Evolutionary conservation across 805 yeast genomes (phyloP), one percentile per base, ranked within the genome.

Genomic region (Ogataea zsoltii): DNA sequence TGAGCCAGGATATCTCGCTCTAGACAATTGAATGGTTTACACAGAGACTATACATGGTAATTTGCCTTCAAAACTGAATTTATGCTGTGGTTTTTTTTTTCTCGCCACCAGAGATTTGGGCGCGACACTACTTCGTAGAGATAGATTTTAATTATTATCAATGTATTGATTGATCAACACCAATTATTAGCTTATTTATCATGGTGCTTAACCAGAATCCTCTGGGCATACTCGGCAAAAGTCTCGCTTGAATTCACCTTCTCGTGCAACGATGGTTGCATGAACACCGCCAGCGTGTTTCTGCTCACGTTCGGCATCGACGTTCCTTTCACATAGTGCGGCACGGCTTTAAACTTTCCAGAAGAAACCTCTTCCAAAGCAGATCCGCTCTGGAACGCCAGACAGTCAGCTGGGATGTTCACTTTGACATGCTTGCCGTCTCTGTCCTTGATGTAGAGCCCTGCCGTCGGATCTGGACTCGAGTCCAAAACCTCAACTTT

Each of bases 361-460:
- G 60, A 49, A 1, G 82, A 73, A 14, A 79, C 71, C 39, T 72
- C 77, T 53, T 79, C 74, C 23, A 80, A 62, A 1, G 83, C 77
- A 7, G 77, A 67, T 2, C 86, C 86, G 2, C 83, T 77, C 55
- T 80, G 85, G 58, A 80, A 80, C 1, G 83, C 85, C 18, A 80
- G 55, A 53, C 82, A 76, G 49, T 79, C 77, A 4, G 55, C 49
- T 0, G 85, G 85, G 28, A 80, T 79, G 19, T 62, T 57, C n/a
- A 80, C 82, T 48, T 78, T 73, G 15, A 74, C 75, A 6, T 68
- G 57, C 2, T 65, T 58, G 10, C 77, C 75, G 7, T 56, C 58
- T 19, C 85, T 64, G 55, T 71, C 68, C 18, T 69, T 67, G 40
- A 80, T 79, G 49, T 74, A 79, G 9, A 80, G 62, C 0, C 85